Evolutionary conservation across 2,329 filamentous ascomycete species (phyloP).

Genomic region (Immersiporthe knoxdaviesiana): DNA sequence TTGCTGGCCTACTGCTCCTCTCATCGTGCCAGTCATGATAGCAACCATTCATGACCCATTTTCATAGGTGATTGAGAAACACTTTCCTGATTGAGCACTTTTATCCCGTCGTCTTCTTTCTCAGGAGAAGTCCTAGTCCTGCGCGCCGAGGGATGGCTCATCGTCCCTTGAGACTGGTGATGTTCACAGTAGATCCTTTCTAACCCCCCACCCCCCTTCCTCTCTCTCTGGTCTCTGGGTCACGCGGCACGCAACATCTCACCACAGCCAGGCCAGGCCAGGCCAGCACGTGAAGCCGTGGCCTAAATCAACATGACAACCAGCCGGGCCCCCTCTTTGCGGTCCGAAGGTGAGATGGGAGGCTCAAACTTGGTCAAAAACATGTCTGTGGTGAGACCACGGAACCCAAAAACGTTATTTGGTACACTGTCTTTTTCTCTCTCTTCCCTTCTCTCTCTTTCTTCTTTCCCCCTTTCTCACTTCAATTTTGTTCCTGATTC

Average conservation of each 20-base stretch:
- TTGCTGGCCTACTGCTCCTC: not conserved
- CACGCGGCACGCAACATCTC: not conserved
- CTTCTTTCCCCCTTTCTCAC: too few relatives aligned
- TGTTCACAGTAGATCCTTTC: not conserved
- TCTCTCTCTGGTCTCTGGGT: not conserved
- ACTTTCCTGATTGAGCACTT: too few relatives aligned
- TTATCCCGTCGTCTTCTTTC: too few relatives aligned
- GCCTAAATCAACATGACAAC: not conserved
- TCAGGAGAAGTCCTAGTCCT: too few relatives aligned
- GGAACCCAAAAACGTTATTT: not conserved
- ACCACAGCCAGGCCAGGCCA: not conserved
- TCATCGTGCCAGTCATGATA: not conserved
- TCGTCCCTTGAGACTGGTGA: not conserved
- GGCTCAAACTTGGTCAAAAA: not conserved
- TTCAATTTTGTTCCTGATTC: too few relatives aligned
- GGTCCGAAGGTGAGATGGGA: not conserved
- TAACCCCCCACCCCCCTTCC: too few relatives aligned
- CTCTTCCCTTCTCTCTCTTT: not conserved
- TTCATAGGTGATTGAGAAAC: not conserved
- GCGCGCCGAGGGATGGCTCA: not conserved
- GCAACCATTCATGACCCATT: not conserved
- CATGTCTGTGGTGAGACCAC: not conserved
- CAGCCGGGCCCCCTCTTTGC: not conserved
- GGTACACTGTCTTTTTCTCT: not conserved
- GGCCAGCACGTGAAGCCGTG: slow-evolving; percentile 1